phyloP scores from a whole-genome alignment of 148 eudicot genomes.

The Chenopodium berlandieri region DNA sequence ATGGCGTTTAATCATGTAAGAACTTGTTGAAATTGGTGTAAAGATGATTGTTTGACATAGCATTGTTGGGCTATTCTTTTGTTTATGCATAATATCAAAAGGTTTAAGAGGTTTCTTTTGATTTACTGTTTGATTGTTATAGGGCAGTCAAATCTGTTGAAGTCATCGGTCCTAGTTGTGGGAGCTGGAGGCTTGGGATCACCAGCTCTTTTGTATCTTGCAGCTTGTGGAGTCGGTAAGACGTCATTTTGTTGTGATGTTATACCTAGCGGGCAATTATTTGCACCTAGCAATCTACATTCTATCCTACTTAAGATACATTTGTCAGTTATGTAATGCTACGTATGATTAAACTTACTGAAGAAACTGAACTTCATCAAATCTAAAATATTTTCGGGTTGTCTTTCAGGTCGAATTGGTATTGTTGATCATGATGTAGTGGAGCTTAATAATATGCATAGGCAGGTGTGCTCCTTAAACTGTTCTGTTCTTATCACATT shows the following conservation, averaged over 20 bases:
- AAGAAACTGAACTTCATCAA: background rate
- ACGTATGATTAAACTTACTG: background rate
- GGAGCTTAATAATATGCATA: constrained; percentile 96
- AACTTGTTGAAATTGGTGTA: too few species aligned
- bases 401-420: constrained; percentile 66
- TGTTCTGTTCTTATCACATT: background rate
- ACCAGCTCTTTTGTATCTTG: constrained; percentile 91
- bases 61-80: too few species aligned
- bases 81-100: too few species aligned
- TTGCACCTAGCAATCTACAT: background rate
- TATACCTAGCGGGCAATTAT: background rate
- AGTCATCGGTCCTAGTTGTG: constrained; percentile 79
- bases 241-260: background rate
- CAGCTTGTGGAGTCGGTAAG: constrained; percentile 95
- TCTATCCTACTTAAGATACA: background rate
- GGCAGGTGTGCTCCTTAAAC: constrained; percentile 63
- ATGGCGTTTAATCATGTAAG: too few species aligned
- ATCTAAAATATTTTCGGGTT: background rate
- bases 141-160: constrained; percentile 77
- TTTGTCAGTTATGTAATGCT: background rate
- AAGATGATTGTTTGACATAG: too few species aligned
- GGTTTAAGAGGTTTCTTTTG: background rate
- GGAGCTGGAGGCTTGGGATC: constrained; percentile 99
- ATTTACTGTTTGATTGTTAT: constrained; percentile 26
- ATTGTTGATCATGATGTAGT: constrained; percentile 98